These are phyloP conservation scores for Mycoemilia scoparia DNA, from an alignment of 192 early-diverging fungal genomes.

Conservation along the genomic window DNA sequence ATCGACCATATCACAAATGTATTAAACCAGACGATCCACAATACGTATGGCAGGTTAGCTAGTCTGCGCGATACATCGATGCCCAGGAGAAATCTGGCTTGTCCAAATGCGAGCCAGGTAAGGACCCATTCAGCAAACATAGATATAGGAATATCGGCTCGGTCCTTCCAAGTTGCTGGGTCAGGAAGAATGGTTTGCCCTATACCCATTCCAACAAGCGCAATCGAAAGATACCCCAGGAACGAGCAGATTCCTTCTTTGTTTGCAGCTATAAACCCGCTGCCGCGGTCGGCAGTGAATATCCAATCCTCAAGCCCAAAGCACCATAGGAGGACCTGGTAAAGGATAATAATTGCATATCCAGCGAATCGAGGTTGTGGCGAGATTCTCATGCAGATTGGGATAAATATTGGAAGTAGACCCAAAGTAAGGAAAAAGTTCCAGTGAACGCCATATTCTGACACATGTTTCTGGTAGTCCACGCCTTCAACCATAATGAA, in stretches of 20 bases:
- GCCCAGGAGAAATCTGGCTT: constrained; percentile 30
- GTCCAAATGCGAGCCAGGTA: constrained; percentile 25
- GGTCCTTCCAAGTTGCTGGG: constrained; percentile 18
- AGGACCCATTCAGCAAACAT: constrained; percentile 23
- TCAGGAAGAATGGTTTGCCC: constrained; percentile 41
- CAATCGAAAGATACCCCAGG: constrained; percentile 68
- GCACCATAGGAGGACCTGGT: constrained; percentile 37
- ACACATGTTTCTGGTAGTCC: constrained; percentile 86
- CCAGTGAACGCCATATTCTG: constrained; percentile 96
- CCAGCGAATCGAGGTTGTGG: constrained; percentile 36
- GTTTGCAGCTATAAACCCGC: constrained; percentile 60
- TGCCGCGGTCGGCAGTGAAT: constrained; percentile 51
- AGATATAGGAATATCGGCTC: constrained; percentile 28
- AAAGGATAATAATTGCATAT: constrained; percentile 32
- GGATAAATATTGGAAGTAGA: constrained; percentile 60
- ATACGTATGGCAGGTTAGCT: constrained; percentile 56
- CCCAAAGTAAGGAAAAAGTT: constrained; percentile 96
- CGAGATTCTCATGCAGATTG: constrained; percentile 33
- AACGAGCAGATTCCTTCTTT: constrained; percentile 81
- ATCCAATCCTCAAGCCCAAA: constrained; percentile 54
- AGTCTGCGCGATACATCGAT: constrained; percentile 54
- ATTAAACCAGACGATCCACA: constrained; percentile 63
- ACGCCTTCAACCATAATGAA: constrained; percentile 53
- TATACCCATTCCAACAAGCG: constrained; percentile 52
- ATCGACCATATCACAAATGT: constrained; percentile 37